Conservation (phyloP, 306 rosid species). For the Rosa multiflora region DNA sequence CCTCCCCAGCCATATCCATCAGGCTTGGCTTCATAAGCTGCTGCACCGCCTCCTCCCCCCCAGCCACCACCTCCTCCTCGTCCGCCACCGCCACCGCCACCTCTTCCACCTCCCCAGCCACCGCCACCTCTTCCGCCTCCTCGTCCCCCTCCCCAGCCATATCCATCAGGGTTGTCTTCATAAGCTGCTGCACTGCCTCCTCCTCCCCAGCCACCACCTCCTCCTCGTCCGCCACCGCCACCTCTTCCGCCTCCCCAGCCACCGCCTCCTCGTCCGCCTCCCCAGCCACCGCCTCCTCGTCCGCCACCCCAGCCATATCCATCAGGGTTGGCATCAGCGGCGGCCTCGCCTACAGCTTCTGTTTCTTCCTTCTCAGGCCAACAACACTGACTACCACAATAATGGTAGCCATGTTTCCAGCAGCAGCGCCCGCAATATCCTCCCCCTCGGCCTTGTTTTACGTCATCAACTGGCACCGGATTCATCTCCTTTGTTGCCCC, state of each 20-base stretch:
- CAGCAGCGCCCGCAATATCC: slow-evolving; percentile 2
- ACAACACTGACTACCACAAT: neutral
- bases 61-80: neutral
- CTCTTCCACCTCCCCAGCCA: neutral
- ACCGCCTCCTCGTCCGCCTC: neutral
- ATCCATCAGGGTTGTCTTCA: neutral
- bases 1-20: neutral
- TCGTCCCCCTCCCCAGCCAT: neutral
- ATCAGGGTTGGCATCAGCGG: neutral
- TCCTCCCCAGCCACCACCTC: neutral
- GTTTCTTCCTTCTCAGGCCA: neutral
- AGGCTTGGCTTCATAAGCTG: neutral
- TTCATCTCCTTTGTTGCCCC: neutral
- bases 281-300: neutral
- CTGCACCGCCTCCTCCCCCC: neutral
- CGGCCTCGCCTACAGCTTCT: neutral
- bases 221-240: neutral
- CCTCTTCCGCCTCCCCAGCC: neutral
- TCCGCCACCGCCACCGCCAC: neutral
- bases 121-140: neutral
- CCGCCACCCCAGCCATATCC: neutral
- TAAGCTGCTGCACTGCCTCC: neutral
- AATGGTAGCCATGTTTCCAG: neutral
- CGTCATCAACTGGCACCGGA: neutral
- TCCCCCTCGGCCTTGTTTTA: neutral